A percentile compares a stretch with the other conserved stretches of the same genome.
Evolutionary conservation across 75 land plant species (phyloP).

Genomic region (Gnetum montanum): DNA sequence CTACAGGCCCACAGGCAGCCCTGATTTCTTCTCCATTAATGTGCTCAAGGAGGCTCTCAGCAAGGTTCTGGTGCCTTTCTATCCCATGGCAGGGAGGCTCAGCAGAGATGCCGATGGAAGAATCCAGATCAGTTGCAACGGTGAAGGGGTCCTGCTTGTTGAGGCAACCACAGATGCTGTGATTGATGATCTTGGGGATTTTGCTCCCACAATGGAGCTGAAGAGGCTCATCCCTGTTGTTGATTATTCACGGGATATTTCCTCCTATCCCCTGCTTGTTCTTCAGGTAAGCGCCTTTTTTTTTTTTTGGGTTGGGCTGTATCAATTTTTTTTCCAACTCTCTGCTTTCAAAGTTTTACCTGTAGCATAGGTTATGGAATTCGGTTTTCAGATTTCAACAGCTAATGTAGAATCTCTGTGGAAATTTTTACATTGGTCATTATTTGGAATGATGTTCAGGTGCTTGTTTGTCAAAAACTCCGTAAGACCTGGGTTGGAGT

Average conservation of each 20-base stretch:
- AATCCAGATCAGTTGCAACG: conserved; percentile 43
- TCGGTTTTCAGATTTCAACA: no score
- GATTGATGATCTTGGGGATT: conserved; percentile 37
- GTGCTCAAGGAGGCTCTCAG: conserved; percentile 25
- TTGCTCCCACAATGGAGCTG: conserved; percentile 28
- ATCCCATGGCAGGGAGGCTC: conserved; percentile 45
- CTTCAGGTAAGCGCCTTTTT: conserved; percentile 25
- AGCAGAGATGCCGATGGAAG: conserved; percentile 22
- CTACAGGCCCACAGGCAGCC: conserved; percentile 9
- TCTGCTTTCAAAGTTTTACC: neutral
- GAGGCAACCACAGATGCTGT: conserved; percentile 24
- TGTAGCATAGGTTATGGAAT: no score
- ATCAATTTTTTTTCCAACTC: no score
- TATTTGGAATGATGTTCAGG: no score
- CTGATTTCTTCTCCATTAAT: conserved; percentile 2
- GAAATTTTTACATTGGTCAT: no score
- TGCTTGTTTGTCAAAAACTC: no score
- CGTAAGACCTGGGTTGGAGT: no score
- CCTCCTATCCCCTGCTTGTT: conserved; percentile 41
- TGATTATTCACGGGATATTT: conserved; percentile 22
- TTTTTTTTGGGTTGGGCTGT: no score
- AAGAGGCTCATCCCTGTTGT: conserved; percentile 23
- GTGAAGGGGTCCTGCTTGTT: conserved; percentile 33
- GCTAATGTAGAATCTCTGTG: no score
- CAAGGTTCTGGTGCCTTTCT: conserved; percentile 44